Base-by-base conservation (phyloP, 2,329 filamentous ascomycete species). In the Pseudogymnoascus sp. region DNA sequence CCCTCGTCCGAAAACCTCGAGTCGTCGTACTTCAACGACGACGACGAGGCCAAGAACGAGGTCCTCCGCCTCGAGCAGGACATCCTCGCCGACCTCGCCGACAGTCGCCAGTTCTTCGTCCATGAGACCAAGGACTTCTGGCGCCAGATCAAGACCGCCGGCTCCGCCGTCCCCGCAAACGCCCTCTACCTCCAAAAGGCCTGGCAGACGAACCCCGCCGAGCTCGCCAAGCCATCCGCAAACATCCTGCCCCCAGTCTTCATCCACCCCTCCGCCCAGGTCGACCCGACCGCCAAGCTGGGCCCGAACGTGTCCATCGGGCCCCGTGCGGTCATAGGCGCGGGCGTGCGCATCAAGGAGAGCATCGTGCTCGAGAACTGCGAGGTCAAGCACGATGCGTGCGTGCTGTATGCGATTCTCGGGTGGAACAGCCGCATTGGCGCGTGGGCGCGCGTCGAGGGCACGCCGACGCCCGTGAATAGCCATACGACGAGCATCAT, bases 111-210 rank as follows among this genome's bases (percentile, higher is more conserved):
- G 76, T 99, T 99, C 82, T 97, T 92, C 78, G 95, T 97, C 33
- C 90, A 96, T 76, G 95, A 99, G 81, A 97, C 93, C 68, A 96
- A 96, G 80, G 95, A 97, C 76, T 99, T 99, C 78, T 99, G 95
- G 95, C 91, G 95, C 71, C 95, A 99, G 82, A 97, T 99, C 84
- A 99, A 99, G 85, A 97, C 95, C 1, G 95, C 95, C 65, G 95
- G 95, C 65, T 97, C 93, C 5, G 95, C 95, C 60, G 92, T 99
- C 29, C 95, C 95, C 15, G 95, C 95, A 67, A 97, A 97, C 73
- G 95, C 95, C 13, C 84, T 99, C 35, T 99, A 99, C 78, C 86
- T 99, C 62, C 91, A 96, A 75, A 91, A 97, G 80, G 93, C 95
- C 19, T 89, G 89, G 81, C 93, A 97, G 78, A 84, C 82, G 50